Evolutionary conservation across 2,329 filamentous ascomycete species (phyloP).

Genomic region (Elsinoe perseae): DNA sequence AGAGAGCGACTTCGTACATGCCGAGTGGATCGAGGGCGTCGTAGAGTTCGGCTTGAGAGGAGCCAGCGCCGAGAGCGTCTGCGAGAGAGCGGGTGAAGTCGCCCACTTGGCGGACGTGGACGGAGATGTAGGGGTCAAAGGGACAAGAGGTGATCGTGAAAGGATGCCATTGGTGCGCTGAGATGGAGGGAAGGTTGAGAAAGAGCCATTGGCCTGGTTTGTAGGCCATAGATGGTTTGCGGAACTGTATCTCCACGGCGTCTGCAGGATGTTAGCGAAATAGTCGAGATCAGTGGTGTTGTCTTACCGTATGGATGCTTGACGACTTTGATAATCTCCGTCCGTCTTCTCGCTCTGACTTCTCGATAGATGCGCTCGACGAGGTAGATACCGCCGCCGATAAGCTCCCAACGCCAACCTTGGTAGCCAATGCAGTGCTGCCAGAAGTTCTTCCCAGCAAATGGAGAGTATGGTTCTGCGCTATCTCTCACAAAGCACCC

Average conservation of each 20-base stretch:
- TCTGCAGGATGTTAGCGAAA: slow-evolving; percentile 43
- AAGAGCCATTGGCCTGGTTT: slow-evolving; percentile 98
- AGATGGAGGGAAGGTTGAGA: slow-evolving; percentile 84
- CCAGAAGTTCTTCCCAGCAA: slow-evolving; percentile 78
- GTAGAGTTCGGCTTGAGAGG: slow-evolving; percentile 80
- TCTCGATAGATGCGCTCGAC: slow-evolving; percentile 86
- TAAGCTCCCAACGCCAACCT: slow-evolving; percentile 94
- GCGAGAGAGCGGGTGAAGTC: slow-evolving; percentile 94
- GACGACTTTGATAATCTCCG: slow-evolving; percentile 87
- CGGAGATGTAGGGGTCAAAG: slow-evolving; percentile 85
- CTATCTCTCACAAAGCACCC: slow-evolving; percentile 94
- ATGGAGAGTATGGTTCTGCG: slow-evolving; percentile 64
- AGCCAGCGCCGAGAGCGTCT: slow-evolving; percentile 85
- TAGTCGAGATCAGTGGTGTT: slow-evolving; percentile 21
- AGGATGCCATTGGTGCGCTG: slow-evolving; percentile 89
- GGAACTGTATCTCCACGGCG: slow-evolving; percentile 94
- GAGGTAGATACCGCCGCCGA: slow-evolving; percentile 77
- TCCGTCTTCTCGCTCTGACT: slow-evolving; percentile 71
- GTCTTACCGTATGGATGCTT: slow-evolving; percentile 82
- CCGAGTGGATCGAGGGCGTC: slow-evolving; percentile 85
- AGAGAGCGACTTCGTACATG: slow-evolving; percentile 95
- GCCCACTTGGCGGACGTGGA: slow-evolving; percentile 92
- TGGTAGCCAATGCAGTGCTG: slow-evolving; percentile 88
- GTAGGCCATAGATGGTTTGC: slow-evolving; percentile 94
- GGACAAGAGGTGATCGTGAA: slow-evolving; percentile 99